A percentile compares a stretch with the other conserved stretches of the same genome.
Conservation (phyloP, 306 rosid species). For the Arachis stenosperma region DNA sequence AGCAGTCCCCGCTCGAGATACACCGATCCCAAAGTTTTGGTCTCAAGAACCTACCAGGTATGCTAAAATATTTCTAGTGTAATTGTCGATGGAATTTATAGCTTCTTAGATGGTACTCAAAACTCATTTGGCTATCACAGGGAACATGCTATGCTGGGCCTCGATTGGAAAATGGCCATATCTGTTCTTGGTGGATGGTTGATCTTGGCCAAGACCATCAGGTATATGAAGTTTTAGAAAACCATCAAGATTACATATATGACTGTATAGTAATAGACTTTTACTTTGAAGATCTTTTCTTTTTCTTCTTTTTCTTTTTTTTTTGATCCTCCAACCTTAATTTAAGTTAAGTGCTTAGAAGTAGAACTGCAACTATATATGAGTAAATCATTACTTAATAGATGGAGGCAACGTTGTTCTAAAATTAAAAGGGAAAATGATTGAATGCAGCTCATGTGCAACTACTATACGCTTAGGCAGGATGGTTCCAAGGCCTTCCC, state of each 20-base stretch:
- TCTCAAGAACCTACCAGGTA: constrained; percentile 90
- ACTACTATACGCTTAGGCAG: constrained; percentile 84
- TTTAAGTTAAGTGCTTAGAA: constrained; percentile 16
- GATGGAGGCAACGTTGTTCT: constrained; percentile 36
- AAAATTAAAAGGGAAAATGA: neutral
- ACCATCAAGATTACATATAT: neutral
- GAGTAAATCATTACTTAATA: constrained; percentile 1
- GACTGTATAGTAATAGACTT: neutral
- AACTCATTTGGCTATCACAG: constrained; percentile 49
- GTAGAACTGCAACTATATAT: constrained; percentile 23
- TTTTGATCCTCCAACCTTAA: neutral
- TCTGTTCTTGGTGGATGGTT: constrained; percentile 87
- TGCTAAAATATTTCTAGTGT: neutral
- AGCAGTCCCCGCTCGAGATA: constrained; percentile 89
- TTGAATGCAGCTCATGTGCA: constrained; percentile 85
- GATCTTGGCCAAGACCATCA: constrained; percentile 86
- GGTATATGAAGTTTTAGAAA: constrained; percentile 46
- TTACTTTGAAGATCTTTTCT: neutral
- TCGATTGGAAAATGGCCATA: constrained; percentile 74
- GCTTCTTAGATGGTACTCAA: constrained; percentile 30
- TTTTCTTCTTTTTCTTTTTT: neutral
- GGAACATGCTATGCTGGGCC: constrained; percentile 96
- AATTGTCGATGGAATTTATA: constrained; percentile 1
- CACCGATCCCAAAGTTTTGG: constrained; percentile 95
- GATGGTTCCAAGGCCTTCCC: constrained; percentile 87